Percentiles rank a stretch among this genome's conserved stretches.
phyloP scores from a whole-genome alignment of 192 early-diverging fungal genomes.

The Rhizoclosmatium sp. region DNA sequence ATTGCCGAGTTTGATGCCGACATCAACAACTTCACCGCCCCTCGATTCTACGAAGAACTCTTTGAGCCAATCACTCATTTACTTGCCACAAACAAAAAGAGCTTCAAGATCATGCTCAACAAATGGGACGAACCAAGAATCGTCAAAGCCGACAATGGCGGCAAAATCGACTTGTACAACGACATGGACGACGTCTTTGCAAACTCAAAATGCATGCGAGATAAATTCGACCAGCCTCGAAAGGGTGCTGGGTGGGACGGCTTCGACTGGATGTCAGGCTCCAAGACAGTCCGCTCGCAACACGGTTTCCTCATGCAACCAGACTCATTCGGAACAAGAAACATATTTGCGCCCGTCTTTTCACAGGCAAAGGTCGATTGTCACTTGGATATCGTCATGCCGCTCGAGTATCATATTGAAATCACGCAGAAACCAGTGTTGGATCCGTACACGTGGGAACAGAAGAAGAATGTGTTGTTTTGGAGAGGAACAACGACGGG shows the following conservation, averaged over 20 bases:
- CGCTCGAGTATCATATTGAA: conserved; percentile 19
- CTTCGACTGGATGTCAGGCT: background rate
- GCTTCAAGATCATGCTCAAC: background rate
- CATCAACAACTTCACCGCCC: background rate
- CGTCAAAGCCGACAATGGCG: conserved; percentile 7
- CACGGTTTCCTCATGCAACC: conserved; percentile 14
- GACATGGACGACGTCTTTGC: conserved; percentile 1
- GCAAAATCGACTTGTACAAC: background rate
- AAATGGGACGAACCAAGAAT: conserved; percentile 7
- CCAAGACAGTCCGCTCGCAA: background rate
- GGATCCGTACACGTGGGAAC: conserved; percentile 24
- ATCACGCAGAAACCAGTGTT: background rate
- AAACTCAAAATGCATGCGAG: background rate
- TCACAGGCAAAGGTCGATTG: conserved; percentile 27
- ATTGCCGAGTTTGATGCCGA: conserved; percentile 3
- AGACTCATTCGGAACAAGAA: background rate
- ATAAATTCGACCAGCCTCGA: background rate
- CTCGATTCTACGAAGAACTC: background rate
- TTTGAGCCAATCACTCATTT: background rate
- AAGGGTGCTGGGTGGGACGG: background rate
- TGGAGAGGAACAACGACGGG: conserved; percentile 37
- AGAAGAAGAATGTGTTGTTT: conserved; percentile 25
- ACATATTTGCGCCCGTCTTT: conserved; percentile 19
- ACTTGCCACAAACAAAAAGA: background rate
- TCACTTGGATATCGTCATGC: conserved; percentile 27